Evolutionary conservation across 768 basidiomycete species (phyloP).

Genomic region (Naganishia randhawae): DNA sequence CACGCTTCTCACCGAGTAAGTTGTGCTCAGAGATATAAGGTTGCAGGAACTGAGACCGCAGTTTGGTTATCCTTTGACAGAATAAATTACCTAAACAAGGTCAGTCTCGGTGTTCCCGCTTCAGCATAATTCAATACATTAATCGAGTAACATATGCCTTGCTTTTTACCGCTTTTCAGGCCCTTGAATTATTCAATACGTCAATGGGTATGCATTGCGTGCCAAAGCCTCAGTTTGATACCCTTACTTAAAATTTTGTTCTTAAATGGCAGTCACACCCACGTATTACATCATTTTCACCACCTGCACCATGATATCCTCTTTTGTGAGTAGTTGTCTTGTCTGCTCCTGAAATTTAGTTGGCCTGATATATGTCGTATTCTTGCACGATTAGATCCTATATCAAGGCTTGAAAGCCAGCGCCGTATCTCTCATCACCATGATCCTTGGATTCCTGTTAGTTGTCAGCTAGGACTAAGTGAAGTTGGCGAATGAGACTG

Average conservation of each 20-base stretch:
- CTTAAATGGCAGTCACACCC: slow-evolving; percentile 33
- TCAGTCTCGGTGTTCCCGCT: not conserved
- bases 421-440: slow-evolving; percentile 73
- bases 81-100: slow-evolving; percentile 87
- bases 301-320: slow-evolving; percentile 52
- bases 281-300: slow-evolving; percentile 55
- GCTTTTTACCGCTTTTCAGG: slow-evolving; percentile 44
- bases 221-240: not conserved
- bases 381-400: slow-evolving; percentile 55
- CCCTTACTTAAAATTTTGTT: not conserved
- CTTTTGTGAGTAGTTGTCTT: slow-evolving; percentile 31
- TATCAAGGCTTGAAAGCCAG: slow-evolving; percentile 83
- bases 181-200: slow-evolving; percentile 86
- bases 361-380: not conserved
- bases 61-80: slow-evolving; percentile 62
- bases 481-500: not conserved
- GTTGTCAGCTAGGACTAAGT: slow-evolving; percentile 54
- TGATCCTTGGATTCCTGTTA: slow-evolving; percentile 88
- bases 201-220: slow-evolving; percentile 45
- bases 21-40: not conserved
- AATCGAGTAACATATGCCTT: not conserved
- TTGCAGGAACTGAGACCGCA: not conserved
- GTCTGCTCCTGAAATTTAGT: not conserved
- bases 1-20: slow-evolving; percentile 64
- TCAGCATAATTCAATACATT: too few species aligned